Percentiles rank a stretch among this genome's conserved stretches.
Conservation (phyloP, 192 early-diverging fungal genomes). For the Phycomyces nitens region DNA sequence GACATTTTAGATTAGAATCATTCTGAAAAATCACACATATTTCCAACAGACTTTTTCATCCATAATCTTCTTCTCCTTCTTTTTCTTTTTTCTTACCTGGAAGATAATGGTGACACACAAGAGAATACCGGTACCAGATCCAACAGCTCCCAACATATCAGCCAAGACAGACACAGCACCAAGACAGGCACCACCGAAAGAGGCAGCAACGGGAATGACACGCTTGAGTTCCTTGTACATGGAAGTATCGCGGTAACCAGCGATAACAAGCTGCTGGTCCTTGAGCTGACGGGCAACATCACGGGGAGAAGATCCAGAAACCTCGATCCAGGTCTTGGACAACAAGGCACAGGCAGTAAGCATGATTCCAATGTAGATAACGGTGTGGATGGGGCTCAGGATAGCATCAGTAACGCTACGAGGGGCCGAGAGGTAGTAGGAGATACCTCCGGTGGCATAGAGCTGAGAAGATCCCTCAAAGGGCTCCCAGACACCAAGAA, state of each 20-base stretch:
- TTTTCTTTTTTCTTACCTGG: constrained; percentile 37
- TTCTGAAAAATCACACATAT: too few species aligned
- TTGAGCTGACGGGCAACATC: constrained; percentile 98
- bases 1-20: neutral
- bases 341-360: constrained; percentile 92
- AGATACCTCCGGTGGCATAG: constrained; percentile 87
- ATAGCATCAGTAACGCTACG: constrained; percentile 78
- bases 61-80: neutral
- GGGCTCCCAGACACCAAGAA: constrained; percentile 97
- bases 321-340: constrained; percentile 99
- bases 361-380: constrained; percentile 93
- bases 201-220: constrained; percentile 95
- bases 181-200: constrained; percentile 96
- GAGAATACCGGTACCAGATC: constrained; percentile 98
- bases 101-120: constrained; percentile 98
- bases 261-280: constrained; percentile 94
- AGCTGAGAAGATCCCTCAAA: constrained; percentile 94
- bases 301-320: constrained; percentile 94
- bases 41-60: too few species aligned
- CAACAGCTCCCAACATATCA: constrained; percentile 97
- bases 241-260: constrained; percentile 88
- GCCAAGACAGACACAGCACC: constrained; percentile 93
- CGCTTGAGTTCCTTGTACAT: constrained; percentile 99
- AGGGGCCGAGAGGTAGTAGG: constrained; percentile 99
- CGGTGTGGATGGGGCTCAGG: constrained; percentile 93